These are phyloP conservation scores for Xylariaceae sp. DNA, from an alignment of 2,329 filamentous ascomycete species.

Conservation along the genomic window DNA sequence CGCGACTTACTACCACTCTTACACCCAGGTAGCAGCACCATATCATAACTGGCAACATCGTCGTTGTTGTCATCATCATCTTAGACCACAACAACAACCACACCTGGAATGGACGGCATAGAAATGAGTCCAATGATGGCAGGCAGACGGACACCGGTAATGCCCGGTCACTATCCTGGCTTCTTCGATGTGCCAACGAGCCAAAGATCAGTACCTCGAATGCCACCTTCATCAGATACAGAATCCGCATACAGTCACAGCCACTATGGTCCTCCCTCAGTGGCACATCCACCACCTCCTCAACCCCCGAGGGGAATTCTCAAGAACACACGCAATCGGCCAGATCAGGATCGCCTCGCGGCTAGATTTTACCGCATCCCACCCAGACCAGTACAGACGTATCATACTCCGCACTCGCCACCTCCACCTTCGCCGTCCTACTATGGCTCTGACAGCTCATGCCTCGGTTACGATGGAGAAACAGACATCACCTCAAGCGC, in stretches of 20 bases:
- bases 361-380: conserved; percentile 30
- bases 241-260: conserved; percentile 26
- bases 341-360: conserved; percentile 27
- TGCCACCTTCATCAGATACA: conserved; percentile 19
- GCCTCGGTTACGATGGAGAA: conserved; percentile 29
- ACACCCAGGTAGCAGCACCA: no score
- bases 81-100: conserved; percentile 6
- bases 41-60: background rate
- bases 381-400: conserved; percentile 14
- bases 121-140: conserved; percentile 22
- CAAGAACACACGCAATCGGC: conserved; percentile 24
- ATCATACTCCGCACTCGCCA: conserved; percentile 5
- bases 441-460: conserved; percentile 27
- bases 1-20: no score
- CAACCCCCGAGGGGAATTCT: conserved; percentile 27
- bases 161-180: conserved; percentile 28
- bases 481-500: conserved; percentile 35
- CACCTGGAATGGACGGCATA: conserved; percentile 18
- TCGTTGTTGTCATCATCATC: background rate
- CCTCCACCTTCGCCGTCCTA: conserved; percentile 24
- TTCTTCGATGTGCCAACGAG: conserved; percentile 21
- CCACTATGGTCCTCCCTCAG: background rate
- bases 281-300: conserved; percentile 2
- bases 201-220: conserved; percentile 20
- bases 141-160: conserved; percentile 22